Percentiles rank a stretch among this genome's conserved stretches.
Evolutionary conservation across 345 rosid genomes (phyloP).

Genomic region (Salix brachista): DNA sequence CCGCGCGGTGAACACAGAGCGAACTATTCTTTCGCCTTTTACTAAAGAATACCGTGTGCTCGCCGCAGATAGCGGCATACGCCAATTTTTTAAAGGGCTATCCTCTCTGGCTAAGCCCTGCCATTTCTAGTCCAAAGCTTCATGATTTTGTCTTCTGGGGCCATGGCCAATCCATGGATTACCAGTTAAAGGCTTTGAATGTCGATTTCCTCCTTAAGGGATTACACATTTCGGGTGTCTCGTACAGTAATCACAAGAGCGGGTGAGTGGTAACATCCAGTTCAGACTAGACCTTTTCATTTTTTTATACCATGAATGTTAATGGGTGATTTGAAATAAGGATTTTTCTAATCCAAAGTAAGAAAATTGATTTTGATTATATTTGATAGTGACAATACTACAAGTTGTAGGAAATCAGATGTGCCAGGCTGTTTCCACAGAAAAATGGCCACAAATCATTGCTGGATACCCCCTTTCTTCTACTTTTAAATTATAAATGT

Average conservation of each 20-base stretch:
- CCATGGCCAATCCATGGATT: too few species aligned
- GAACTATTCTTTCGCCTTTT: slow-evolving; percentile 56
- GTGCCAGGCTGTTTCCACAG: neutral
- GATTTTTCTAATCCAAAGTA: neutral
- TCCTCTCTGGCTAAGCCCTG: neutral
- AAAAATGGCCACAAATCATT: neutral
- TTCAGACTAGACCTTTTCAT: too few species aligned
- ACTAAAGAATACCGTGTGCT: slow-evolving; percentile 50
- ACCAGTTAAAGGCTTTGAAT: too few species aligned
- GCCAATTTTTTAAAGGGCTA: neutral
- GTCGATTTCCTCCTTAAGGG: too few species aligned
- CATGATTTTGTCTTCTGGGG: too few species aligned
- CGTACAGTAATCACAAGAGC: too few species aligned
- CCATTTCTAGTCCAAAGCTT: neutral
- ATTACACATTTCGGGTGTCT: too few species aligned
- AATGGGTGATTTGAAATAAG: neutral
- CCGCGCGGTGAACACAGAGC: slow-evolving; percentile 38
- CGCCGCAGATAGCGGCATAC: slow-evolving; percentile 23
- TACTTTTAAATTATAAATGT: neutral
- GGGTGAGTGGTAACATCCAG: too few species aligned
- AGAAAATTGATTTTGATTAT: neutral
- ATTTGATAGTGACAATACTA: neutral
- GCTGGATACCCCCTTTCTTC: neutral
- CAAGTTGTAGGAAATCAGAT: neutral
- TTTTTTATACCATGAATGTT: too few species aligned